Percentiles rank a stretch among this genome's conserved stretches.
Evolutionary conservation across 140 eudicot species (phyloP).

Genomic region (Erigeron philadelphicus): DNA sequence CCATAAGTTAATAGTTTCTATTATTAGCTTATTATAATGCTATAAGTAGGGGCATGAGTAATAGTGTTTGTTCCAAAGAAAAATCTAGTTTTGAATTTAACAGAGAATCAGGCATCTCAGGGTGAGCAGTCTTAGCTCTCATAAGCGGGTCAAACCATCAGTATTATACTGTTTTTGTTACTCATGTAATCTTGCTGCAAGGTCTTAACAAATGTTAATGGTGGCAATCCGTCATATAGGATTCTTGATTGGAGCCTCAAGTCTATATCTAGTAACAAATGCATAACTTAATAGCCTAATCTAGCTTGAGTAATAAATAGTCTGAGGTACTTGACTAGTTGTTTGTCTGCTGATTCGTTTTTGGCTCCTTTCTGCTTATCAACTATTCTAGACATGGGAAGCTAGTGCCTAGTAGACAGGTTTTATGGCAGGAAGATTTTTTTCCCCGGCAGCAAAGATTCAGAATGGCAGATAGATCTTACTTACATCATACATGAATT

Average conservation of each 20-base stretch:
- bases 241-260: neutral
- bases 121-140: neutral
- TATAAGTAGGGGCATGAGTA: neutral
- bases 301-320: neutral
- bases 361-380: neutral
- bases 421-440: neutral
- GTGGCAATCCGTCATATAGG: neutral
- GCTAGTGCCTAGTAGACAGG: neutral
- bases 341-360: neutral
- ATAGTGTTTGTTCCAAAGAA: neutral
- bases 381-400: neutral
- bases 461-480: neutral
- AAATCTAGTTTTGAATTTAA: neutral
- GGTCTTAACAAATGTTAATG: neutral
- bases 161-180: neutral
- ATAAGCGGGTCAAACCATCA: neutral
- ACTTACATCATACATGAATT: neutral
- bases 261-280: neutral
- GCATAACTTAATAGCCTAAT: neutral
- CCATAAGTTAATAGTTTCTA: conserved; percentile 9
- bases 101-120: neutral
- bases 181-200: neutral
- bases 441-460: no score
- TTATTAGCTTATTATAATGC: conserved; percentile 8
- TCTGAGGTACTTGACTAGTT: neutral